phyloP scores from a whole-genome alignment of 768 basidiomycete species.

The Tulasnella sp. region DNA sequence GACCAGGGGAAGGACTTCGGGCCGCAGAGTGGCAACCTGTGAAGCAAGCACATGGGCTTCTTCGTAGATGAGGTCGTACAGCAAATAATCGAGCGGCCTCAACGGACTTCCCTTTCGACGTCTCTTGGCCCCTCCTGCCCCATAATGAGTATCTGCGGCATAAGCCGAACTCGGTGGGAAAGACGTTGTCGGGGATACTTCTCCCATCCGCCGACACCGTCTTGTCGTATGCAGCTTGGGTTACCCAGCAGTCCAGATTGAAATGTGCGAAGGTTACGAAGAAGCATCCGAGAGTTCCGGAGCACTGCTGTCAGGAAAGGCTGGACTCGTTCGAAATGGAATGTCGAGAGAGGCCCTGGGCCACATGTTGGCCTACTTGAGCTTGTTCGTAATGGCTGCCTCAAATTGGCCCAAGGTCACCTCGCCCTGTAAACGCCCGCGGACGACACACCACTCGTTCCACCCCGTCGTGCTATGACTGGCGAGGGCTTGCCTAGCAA shows the following conservation, averaged over 20 bases:
- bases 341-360: conserved; percentile 3
- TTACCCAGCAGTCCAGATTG: conserved; percentile 11
- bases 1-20: background rate
- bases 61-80: background rate
- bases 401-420: background rate
- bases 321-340: conserved; percentile 9
- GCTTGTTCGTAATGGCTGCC: conserved; percentile 14
- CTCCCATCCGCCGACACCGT: background rate
- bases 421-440: background rate
- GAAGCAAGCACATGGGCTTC: background rate
- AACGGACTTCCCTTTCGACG: background rate
- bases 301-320: conserved; percentile 14
- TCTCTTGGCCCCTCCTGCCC: background rate
- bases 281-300: conserved; percentile 13
- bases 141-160: background rate
- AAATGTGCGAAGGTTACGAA: conserved; percentile 8
- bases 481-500: background rate
- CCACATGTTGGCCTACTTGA: conserved; percentile 11
- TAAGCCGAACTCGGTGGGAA: conserved; percentile 7
- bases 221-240: background rate
- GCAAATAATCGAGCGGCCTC: background rate
- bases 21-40: background rate
- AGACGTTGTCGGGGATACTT: conserved; percentile 6
- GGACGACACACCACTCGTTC: background rate
- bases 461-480: background rate